A percentile compares a stretch with the other conserved stretches of the same genome.
Conservation (phyloP, 139 green algal genomes). For the Raphidocelis subcapitata region DNA sequence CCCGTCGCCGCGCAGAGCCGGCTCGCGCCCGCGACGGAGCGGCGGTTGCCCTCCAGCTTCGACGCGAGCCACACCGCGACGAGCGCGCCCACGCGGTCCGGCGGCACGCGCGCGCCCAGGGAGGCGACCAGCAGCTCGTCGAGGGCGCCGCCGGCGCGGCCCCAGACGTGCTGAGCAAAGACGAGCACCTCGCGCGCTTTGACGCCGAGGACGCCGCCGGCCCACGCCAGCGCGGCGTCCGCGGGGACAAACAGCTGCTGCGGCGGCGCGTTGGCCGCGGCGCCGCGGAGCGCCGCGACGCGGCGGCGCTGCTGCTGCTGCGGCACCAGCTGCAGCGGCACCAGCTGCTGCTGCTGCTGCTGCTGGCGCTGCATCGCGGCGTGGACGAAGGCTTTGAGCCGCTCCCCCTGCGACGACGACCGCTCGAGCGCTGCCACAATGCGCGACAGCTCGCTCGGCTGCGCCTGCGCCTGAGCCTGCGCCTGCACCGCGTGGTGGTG, state of each 20-base stretch:
- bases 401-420: too few relatives aligned
- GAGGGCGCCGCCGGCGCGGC: background rate
- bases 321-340: background rate
- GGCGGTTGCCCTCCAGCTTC: slow-evolving; percentile 18
- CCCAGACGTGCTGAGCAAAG: slow-evolving; percentile 8
- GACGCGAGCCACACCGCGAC: slow-evolving; percentile 17
- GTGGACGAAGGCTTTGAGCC: background rate
- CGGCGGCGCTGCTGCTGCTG: slow-evolving; percentile 1
- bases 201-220: slow-evolving; percentile 11
- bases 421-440: too few relatives aligned
- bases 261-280: background rate
- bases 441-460: too few relatives aligned
- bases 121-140: slow-evolving; percentile 25
- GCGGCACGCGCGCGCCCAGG: background rate
- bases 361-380: slow-evolving; percentile 4
- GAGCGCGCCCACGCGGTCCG: slow-evolving; percentile 13
- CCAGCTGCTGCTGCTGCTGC: slow-evolving; percentile 10
- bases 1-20: slow-evolving; percentile 9
- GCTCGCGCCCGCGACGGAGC: slow-evolving; percentile 15
- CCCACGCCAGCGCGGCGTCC: slow-evolving; percentile 11
- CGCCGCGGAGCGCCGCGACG: background rate
- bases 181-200: slow-evolving; percentile 6
- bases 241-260: background rate
- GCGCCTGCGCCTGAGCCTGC: too few relatives aligned
- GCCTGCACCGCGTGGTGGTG: too few relatives aligned